Evolutionary conservation across 257 asterid species (phyloP).

Genomic region (Jaltomata sinuosa): DNA sequence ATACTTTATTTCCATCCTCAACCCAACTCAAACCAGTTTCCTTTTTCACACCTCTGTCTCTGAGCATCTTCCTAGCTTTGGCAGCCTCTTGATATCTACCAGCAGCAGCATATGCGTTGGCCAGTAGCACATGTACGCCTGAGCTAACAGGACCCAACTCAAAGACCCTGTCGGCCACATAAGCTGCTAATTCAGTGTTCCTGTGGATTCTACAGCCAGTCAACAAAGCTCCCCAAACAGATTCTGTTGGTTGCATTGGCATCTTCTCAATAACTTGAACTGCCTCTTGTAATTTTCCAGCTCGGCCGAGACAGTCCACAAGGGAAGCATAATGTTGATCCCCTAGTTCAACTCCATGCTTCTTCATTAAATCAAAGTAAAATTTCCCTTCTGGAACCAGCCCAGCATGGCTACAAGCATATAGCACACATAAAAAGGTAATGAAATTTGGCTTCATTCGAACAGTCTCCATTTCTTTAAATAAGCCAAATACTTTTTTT

Average conservation of each 20-base stretch:
- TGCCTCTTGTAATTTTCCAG: slow-evolving; percentile 75
- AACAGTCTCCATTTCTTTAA: slow-evolving; percentile 33
- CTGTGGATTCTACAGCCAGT: slow-evolving; percentile 74
- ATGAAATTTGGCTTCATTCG: slow-evolving; percentile 65
- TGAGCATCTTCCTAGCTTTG: slow-evolving; percentile 61
- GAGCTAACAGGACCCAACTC: slow-evolving; percentile 62
- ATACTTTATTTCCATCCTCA: slow-evolving; percentile 68
- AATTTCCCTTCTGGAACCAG: slow-evolving; percentile 51
- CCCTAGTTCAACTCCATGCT: slow-evolving; percentile 46
- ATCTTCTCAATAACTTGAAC: slow-evolving; percentile 44
- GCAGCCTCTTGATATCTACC: slow-evolving; percentile 90
- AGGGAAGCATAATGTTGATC: slow-evolving; percentile 80
- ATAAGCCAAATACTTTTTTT: slow-evolving; percentile 43
- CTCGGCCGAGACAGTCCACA: slow-evolving; percentile 85
- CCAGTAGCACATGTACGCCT: slow-evolving; percentile 56
- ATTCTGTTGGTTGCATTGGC: slow-evolving; percentile 77
- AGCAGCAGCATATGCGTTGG: slow-evolving; percentile 73
- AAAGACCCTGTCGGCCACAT: slow-evolving; percentile 71
- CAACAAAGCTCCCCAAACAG: slow-evolving; percentile 82
- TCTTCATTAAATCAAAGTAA: slow-evolving; percentile 59
- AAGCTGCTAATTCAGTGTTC: slow-evolving; percentile 54
- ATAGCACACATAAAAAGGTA: slow-evolving; percentile 55
- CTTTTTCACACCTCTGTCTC: slow-evolving; percentile 67
- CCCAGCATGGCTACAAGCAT: slow-evolving; percentile 85
- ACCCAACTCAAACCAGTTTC: slow-evolving; percentile 94